A percentile compares a stretch with the other conserved stretches of the same genome.
These are phyloP conservation scores for Ochromonas danica DNA, from an alignment of 108 stramenopile genomes.

Conservation along the genomic window DNA sequence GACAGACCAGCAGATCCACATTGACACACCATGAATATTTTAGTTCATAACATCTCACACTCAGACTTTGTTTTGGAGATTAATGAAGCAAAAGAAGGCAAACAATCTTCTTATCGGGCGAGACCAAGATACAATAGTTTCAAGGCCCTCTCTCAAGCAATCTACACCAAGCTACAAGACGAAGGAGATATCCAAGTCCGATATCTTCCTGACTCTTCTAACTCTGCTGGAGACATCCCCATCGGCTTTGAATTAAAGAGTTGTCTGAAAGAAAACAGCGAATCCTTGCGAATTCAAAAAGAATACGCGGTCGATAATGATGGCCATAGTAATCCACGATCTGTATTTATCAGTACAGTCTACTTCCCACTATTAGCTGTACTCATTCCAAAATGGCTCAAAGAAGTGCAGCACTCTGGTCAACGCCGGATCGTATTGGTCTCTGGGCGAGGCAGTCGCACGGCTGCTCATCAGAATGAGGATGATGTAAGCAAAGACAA, in stretches of 20 bases:
- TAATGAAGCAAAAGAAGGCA: too few relatives aligned
- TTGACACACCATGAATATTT: too few relatives aligned
- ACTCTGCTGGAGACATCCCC: neutral
- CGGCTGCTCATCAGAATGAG: constrained; percentile 61
- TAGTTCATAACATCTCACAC: too few relatives aligned
- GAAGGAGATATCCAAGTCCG: neutral
- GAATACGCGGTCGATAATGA: neutral
- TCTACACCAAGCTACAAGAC: neutral
- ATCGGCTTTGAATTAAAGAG: neutral
- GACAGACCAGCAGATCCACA: too few relatives aligned
- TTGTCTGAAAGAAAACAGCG: constrained; percentile 26
- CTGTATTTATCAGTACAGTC: too few relatives aligned
- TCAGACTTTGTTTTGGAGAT: too few relatives aligned
- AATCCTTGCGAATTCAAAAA: neutral
- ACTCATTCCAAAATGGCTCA: constrained; percentile 74
- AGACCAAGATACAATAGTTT: constrained; percentile 34
- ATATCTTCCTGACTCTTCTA: neutral
- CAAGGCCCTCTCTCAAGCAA: neutral
- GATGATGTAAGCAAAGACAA: constrained; percentile 73
- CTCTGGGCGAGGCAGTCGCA: constrained; percentile 23
- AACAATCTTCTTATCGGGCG: too few relatives aligned
- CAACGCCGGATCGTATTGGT: neutral
- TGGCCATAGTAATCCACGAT: too few relatives aligned
- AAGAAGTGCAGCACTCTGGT: constrained; percentile 48
- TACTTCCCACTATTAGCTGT: constrained; percentile 83